Conservation (phyloP, 768 basidiomycete genomes). For the Cyclocybe aegerita region DNA sequence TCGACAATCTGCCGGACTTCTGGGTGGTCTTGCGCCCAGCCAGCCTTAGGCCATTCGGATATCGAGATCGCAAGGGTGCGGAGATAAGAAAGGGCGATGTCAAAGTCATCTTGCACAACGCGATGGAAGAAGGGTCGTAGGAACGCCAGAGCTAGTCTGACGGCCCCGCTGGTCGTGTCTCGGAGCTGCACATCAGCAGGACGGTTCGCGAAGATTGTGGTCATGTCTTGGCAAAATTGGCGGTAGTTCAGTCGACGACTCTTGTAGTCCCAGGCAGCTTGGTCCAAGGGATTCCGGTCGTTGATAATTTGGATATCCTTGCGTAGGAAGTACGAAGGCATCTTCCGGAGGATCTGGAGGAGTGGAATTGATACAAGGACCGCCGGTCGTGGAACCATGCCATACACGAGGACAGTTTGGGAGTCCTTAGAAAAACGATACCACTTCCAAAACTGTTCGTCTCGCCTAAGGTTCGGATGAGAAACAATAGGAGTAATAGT, state of each 20-base stretch:
- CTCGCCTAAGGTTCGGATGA: slow-evolving; percentile 41
- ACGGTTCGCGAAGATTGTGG: slow-evolving; percentile 57
- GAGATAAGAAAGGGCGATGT: slow-evolving; percentile 32
- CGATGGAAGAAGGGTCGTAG: slow-evolving; percentile 70
- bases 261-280: slow-evolving; percentile 53
- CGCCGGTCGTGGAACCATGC: slow-evolving; percentile 62
- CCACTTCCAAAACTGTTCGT: slow-evolving; percentile 73
- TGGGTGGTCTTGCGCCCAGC: slow-evolving; percentile 64
- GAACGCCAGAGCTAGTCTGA: slow-evolving; percentile 65
- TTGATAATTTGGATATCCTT: slow-evolving; percentile 24
- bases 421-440: slow-evolving; percentile 73
- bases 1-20: slow-evolving; percentile 62
- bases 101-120: slow-evolving; percentile 37
- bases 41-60: slow-evolving; percentile 66
- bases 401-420: slow-evolving; percentile 72
- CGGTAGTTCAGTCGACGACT: slow-evolving; percentile 62
- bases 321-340: slow-evolving; percentile 70
- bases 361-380: slow-evolving; percentile 73
- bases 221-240: slow-evolving; percentile 70
- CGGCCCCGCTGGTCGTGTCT: slow-evolving; percentile 67
- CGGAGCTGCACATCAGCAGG: slow-evolving; percentile 55
- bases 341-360: slow-evolving; percentile 57
- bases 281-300: slow-evolving; percentile 28
- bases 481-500: slow-evolving; percentile 1
- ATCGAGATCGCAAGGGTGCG: slow-evolving; percentile 46